These are phyloP conservation scores for Yarrowia osloensis DNA, from an alignment of 805 yeast species.

Conservation along the genomic window DNA sequence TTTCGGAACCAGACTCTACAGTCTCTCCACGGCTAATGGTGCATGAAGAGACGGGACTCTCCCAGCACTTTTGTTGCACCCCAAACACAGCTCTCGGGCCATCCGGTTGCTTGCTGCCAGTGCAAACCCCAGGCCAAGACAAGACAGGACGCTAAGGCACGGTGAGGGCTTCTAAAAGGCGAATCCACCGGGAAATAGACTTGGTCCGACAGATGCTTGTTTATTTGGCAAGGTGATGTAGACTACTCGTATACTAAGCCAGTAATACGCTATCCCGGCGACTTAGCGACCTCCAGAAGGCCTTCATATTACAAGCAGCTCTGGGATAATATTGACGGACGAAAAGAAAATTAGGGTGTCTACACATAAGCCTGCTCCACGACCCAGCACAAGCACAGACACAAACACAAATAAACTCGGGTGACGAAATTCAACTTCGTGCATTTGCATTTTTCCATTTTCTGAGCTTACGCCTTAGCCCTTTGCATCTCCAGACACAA, in stretches of 20 bases:
- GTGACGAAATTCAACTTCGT: conserved; percentile 28
- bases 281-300: too few species aligned
- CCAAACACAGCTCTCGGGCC: not conserved
- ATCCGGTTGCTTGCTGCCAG: not conserved
- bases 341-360: not conserved
- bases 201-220: not conserved
- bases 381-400: conserved; percentile 3
- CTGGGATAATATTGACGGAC: too few species aligned
- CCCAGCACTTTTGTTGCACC: too few species aligned
- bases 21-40: too few species aligned
- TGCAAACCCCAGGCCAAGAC: not conserved
- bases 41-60: too few species aligned
- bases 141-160: conserved; percentile 1
- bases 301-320: too few species aligned
- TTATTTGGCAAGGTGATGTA: not conserved
- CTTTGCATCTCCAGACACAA: conserved; percentile 13
- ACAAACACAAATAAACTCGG: conserved; percentile 16
- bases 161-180: not conserved
- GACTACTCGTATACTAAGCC: too few species aligned
- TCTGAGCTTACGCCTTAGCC: conserved; percentile 24
- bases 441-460: conserved; percentile 29
- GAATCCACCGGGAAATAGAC: not conserved
- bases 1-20: too few species aligned
- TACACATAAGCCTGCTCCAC: conserved; percentile 17
- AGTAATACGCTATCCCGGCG: too few species aligned